Conservation (phyloP, 2,329 filamentous ascomycete species). For the Colletotrichum tamarilloi region DNA sequence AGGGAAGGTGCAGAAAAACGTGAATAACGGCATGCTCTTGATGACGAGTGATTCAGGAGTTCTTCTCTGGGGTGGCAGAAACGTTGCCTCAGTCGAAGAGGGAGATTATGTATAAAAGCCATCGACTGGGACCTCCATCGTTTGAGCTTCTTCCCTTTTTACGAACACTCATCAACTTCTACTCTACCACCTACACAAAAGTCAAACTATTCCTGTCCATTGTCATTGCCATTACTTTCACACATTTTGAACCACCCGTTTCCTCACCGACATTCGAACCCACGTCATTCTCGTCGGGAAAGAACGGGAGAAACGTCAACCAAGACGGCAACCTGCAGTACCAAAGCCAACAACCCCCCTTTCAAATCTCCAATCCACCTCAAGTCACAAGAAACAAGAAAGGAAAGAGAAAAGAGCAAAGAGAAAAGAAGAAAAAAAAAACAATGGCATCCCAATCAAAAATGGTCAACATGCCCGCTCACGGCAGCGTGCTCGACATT, state of each 20-base stretch:
- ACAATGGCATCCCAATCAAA: neutral
- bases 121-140: neutral
- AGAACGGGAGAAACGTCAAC: neutral
- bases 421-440: too few species aligned
- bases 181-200: neutral
- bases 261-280: neutral
- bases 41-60: neutral
- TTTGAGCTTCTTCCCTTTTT: neutral
- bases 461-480: conserved; percentile 32
- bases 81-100: too few species aligned
- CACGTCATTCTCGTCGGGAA: neutral
- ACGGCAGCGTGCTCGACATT: conserved; percentile 51
- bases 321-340: neutral
- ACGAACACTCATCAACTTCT: neutral
- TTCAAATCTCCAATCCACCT: neutral
- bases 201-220: too few species aligned
- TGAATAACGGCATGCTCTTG: neutral
- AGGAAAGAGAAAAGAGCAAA: neutral
- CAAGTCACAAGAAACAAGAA: neutral
- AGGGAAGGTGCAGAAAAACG: neutral
- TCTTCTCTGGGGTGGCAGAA: neutral
- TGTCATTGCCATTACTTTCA: too few species aligned
- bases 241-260: neutral
- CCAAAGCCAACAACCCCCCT: too few species aligned
- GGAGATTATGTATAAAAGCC: neutral